Evolutionary conservation across 306 rosid species (phyloP), one percentile per base, ranked within the genome.

Genomic region (Herpetospermum pedunculosum): DNA sequence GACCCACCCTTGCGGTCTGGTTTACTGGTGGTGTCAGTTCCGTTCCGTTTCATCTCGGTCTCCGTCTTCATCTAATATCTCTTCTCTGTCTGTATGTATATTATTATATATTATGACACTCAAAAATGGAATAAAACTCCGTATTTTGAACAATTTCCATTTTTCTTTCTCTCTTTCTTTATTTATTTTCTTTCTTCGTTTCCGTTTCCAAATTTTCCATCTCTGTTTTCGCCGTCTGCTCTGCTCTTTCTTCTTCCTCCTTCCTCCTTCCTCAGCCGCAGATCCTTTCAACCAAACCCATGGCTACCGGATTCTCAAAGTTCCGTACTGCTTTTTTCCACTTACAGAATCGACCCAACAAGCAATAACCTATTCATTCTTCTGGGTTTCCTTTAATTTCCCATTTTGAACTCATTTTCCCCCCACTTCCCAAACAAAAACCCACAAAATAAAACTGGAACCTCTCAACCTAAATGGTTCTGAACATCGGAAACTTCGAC

Each of bases 401-500:
- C 9, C 6, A 26, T 11, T 43, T 47, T 41, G 72, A 19, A 12
- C 34, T 23, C 43, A 37, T 5, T 14, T 67, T 35, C 4, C 3
- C 29, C 7, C 1, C 41, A n/a, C 12, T 38, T 67, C 71, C 55
- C 43, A 43, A 21, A 52, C 68, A 64, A 30, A 59, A 49, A 0
- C 38, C 18, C 29, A 37, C 37, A n/a, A 4, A 32, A 38, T n/a
- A 30, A 32, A 46, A 25, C 32, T 46, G 67, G 71, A 59, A 70
- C 15, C 21, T 53, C 25, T 53, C 30, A 3, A 15, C 8, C 59
- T 72, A 59, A 86, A 88, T 89, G 92, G 80, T 85, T 77, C 73
- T 78, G 41, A 80, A 87, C 60, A 72, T 54, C 14, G 62, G 25
- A 25, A 43, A 76, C 49, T 80, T 80, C 85, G 84, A 87, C 57